A percentile compares a stretch with the other conserved stretches of the same genome.
Evolutionary conservation across 2,329 filamentous ascomycete genomes (phyloP).

Genomic region (Epichloe brachyelytri): DNA sequence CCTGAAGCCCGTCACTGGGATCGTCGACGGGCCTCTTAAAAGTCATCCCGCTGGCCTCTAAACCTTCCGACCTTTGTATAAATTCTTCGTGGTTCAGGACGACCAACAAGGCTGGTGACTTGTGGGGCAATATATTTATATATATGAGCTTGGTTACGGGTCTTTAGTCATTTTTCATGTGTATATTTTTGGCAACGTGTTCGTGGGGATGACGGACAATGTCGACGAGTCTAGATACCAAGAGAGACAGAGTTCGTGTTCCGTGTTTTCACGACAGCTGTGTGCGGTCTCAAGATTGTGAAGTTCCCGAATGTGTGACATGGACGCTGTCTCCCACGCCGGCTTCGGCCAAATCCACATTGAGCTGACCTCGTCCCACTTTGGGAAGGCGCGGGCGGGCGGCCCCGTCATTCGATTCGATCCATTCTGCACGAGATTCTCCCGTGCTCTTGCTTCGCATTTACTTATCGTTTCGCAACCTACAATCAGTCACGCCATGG

Average conservation of each 20-base stretch:
- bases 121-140: background rate
- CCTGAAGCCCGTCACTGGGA: background rate
- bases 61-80: background rate
- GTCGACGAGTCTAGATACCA: constrained; percentile 1
- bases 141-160: background rate
- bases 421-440: too few species aligned
- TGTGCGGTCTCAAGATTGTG: too few species aligned
- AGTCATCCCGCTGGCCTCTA: background rate
- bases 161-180: background rate
- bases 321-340: too few species aligned
- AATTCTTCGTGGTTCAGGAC: background rate
- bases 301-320: background rate
- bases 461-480: too few species aligned
- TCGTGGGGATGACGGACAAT: background rate
- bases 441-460: too few species aligned
- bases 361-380: background rate
- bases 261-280: background rate
- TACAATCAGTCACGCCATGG: constrained; percentile 1
- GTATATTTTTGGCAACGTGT: background rate
- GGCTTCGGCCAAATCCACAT: background rate
- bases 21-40: too few species aligned
- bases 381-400: background rate
- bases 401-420: background rate
- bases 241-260: background rate
- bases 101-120: background rate